Evolutionary conservation across 441 rosid genomes (phyloP).

Genomic region (Rhodomyrtus psidioides): DNA sequence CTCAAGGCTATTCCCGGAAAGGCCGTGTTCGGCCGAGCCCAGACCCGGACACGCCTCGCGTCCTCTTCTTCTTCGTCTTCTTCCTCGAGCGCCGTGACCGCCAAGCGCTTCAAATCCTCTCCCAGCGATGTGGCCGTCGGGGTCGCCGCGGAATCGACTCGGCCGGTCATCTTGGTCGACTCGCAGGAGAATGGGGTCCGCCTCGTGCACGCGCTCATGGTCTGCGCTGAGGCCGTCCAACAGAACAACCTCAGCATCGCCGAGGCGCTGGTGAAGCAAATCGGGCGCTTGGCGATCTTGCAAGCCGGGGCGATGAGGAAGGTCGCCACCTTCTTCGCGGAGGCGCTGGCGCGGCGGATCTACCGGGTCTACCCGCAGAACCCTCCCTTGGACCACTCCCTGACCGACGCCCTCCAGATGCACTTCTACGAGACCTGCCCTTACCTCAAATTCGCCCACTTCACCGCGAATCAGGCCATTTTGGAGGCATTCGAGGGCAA

Average conservation of each 20-base stretch:
- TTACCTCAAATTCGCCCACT: slow-evolving; percentile 4
- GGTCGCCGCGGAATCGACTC: neutral
- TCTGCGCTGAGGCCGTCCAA: slow-evolving; percentile 2
- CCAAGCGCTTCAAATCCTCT: neutral
- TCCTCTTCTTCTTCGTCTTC: neutral
- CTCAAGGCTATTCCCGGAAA: neutral
- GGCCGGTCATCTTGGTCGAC: neutral
- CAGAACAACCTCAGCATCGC: neutral
- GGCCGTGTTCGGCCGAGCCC: neutral
- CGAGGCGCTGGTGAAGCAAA: slow-evolving; percentile 3
- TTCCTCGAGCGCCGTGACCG: neutral
- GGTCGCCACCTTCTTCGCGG: slow-evolving; percentile 4
- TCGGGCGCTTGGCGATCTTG: neutral
- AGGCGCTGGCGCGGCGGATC: slow-evolving; percentile 4
- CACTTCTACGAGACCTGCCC: slow-evolving; percentile 5
- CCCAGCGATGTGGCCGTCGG: neutral
- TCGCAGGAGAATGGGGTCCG: slow-evolving; percentile 4
- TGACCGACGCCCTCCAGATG: neutral
- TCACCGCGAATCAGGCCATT: slow-evolving; percentile 7
- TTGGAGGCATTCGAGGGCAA: slow-evolving; percentile 2
- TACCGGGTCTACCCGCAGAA: neutral
- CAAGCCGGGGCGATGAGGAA: slow-evolving; percentile 7
- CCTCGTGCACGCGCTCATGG: slow-evolving; percentile 10
- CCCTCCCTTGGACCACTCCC: neutral
- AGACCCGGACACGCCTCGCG: neutral